Percentiles rank a stretch among this genome's conserved stretches.
These are phyloP conservation scores for Allantophomopsis lycopodina DNA, from an alignment of 2,329 filamentous ascomycete species.

Conservation along the genomic window DNA sequence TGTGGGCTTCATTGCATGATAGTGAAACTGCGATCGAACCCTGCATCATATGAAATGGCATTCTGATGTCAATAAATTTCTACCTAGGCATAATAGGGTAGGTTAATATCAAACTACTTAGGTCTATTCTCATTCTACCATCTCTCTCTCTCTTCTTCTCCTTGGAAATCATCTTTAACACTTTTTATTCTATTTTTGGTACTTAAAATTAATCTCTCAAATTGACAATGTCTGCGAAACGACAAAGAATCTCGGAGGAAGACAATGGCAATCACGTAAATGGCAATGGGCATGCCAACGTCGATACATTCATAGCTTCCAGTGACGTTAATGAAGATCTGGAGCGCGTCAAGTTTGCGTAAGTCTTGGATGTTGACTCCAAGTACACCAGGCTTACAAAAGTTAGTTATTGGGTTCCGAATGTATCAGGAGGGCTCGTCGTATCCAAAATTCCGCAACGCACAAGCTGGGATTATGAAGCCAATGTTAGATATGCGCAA, in stretches of 20 bases:
- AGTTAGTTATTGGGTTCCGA: slow-evolving; percentile 34
- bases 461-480: slow-evolving; percentile 32
- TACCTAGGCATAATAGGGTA: too few species aligned
- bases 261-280: neutral
- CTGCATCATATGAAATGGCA: too few species aligned
- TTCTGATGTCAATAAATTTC: too few species aligned
- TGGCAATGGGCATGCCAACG: slow-evolving; percentile 4
- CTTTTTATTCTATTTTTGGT: too few species aligned
- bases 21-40: too few species aligned
- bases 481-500: slow-evolving; percentile 32
- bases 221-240: neutral
- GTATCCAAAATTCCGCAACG: slow-evolving; percentile 35
- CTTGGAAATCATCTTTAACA: too few species aligned
- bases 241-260: neutral
- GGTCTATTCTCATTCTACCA: too few species aligned
- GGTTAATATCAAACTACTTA: too few species aligned
- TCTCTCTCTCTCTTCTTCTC: too few species aligned
- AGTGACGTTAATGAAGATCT: slow-evolving; percentile 27
- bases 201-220: neutral
- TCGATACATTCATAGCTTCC: slow-evolving; percentile 9
- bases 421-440: slow-evolving; percentile 36
- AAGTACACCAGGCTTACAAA: neutral
- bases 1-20: too few species aligned
- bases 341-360: slow-evolving; percentile 29
- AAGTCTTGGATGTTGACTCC: slow-evolving; percentile 4